Evolutionary conservation across 257 asterid species (phyloP).

Genomic region (Coffea canephora): DNA sequence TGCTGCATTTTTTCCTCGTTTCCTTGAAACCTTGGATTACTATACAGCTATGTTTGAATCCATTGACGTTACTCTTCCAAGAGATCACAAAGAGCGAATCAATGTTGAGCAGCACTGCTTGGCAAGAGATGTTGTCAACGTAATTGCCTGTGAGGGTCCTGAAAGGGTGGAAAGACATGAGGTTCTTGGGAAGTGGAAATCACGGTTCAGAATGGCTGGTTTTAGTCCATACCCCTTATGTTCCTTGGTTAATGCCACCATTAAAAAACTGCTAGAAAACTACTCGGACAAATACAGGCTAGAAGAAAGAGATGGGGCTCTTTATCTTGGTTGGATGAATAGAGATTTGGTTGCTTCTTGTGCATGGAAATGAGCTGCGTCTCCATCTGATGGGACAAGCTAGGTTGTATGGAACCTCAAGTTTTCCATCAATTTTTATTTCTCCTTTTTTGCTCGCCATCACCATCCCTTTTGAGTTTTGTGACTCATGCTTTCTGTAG

Average conservation of each 20-base stretch:
- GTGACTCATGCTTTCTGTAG: not conserved
- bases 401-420: not conserved
- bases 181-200: conserved; percentile 74
- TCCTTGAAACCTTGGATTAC: conserved; percentile 71
- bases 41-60: conserved; percentile 83
- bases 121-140: conserved; percentile 74
- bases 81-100: conserved; percentile 68
- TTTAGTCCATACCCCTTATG: conserved; percentile 68
- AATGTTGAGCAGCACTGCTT: conserved; percentile 81
- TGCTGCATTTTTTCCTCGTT: conserved; percentile 74
- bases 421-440: not conserved
- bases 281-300: conserved; percentile 58
- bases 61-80: conserved; percentile 59
- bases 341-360: conserved; percentile 87
- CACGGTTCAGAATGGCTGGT: conserved; percentile 79
- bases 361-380: conserved; percentile 64
- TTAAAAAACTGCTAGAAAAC: conserved; percentile 53
- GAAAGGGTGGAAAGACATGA: conserved; percentile 86
- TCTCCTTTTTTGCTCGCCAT: not conserved
- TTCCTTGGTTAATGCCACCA: conserved; percentile 65
- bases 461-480: not conserved
- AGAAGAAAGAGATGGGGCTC: conserved; percentile 81
- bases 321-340: conserved; percentile 89
- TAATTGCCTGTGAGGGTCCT: conserved; percentile 76
- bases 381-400: not conserved